Evolutionary conservation across 2,329 filamentous ascomycete species (phyloP), one percentile per base, ranked within the genome.

Genomic region (Fusarium sp.): DNA sequence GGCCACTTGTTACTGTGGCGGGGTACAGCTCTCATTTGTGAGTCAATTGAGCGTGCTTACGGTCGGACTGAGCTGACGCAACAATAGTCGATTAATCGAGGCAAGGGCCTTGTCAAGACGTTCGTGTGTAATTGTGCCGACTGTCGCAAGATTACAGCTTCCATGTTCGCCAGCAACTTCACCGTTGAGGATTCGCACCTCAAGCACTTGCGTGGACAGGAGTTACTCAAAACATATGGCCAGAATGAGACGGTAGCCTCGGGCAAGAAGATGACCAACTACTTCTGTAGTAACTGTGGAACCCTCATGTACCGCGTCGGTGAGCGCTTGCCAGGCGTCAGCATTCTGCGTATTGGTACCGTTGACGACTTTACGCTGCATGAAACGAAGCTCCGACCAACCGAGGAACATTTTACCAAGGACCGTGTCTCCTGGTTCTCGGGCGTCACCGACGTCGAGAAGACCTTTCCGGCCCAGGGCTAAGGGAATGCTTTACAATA

Each of bases 121-220:
- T 89, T 90, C 73, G 72, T 90, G 70, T 91, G 88, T 79, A 82
- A 90, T 79, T 91, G 88, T 76, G 76, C 79, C 34, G 88, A 91
- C 78, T 90, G 88, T 77, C 87, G 81, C 73, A 91, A 91, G 72
- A 81, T 91, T 64, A 90, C 87, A 0, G 87, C 88, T 0, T 88
- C 87, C 1, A 88, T 89, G 85, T 89, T 88, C 77, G 85, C 87
- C 4, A 85, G 86, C 56, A 89, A 88, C 78, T 88, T 90, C 73
- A 81, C 82, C 62, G 77, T 89, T 43, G 66, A 73, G 14, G 81
- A 88, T 73, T 72, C 75, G 1, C 62, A 84, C 60, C 70, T 89
- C 0, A 82, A 75, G 49, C 83, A 88, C 69, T 12, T 86, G 0
- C 85, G 87, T 15, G 88, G 88, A 11, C 77, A 79, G 6, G 84